Evolutionary conservation across 805 yeast species (phyloP), one percentile per base, ranked within the genome.

Genomic region (Candida yuanshanica): DNA sequence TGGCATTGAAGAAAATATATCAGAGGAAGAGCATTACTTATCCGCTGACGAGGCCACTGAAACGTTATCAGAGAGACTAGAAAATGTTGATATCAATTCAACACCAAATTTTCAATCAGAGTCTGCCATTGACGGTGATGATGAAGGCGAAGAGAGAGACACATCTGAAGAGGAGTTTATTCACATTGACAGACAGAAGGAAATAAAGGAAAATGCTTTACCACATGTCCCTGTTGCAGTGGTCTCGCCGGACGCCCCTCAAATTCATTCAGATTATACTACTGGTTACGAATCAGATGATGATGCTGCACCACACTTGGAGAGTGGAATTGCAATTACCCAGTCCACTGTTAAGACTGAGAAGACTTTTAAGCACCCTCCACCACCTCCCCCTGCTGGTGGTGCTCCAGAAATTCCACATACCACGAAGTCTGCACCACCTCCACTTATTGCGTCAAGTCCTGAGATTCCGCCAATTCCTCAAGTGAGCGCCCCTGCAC

Each of bases 211-310:
- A 8, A 42, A 45, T 5, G 33, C 27, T 2, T 12, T 44, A 6
- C 42, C 47, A 4, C 35, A 27, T 6, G 32, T 42, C 16, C 43
- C 48, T 25, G 34, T 37, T 2, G 45, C 49, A 25, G 10, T 21
- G 4, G n/a, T 24, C 37, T n/a, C n/a, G n/a, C n/a, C n/a, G n/a
- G n/a, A n/a, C n/a, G n/a, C 20, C 38, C 46, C 37, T 21, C 51
- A 51, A 26, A 52, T 48, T 32, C 50, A 53, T 11, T 58, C 57
- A 16, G 57, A 53, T 20, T 65, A 65, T 42, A 66, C 65, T 9
- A 74, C 86, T 1, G 88, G 88, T 0, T 81, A 81, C 52, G 87
- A 83, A 42, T 87, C 87, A 0, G 89, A 83, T 53, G 84, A 76
- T 36, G 80, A 74, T 32, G 49, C 54, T 1, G 49, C 57, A 31